phyloP scores from a whole-genome alignment of 768 basidiomycete genomes.

The Auriculariales sp. region DNA sequence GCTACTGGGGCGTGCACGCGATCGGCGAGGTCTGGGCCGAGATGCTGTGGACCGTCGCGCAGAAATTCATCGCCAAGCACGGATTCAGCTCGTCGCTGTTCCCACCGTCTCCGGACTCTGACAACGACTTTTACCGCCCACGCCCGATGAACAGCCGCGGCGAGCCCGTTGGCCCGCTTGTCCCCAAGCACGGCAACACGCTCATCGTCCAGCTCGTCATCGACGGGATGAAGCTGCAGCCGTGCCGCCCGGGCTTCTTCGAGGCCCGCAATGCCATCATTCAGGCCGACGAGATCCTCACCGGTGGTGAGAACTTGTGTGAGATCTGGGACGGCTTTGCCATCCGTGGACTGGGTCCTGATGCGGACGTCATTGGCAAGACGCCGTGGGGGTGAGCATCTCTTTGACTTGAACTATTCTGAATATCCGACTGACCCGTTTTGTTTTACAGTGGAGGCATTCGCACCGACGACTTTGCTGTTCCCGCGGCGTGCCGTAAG shows the following conservation, averaged over 20 bases:
- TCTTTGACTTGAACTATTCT: background rate
- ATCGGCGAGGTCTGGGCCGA: constrained; percentile 95
- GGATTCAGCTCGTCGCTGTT: constrained; percentile 67
- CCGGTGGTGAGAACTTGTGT: constrained; percentile 88
- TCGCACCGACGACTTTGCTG: constrained; percentile 21
- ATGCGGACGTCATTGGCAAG: constrained; percentile 56
- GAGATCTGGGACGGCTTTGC: constrained; percentile 77
- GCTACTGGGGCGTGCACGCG: constrained; percentile 87
- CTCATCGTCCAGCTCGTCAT: constrained; percentile 72
- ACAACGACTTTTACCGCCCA: constrained; percentile 65
- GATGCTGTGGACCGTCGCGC: constrained; percentile 69
- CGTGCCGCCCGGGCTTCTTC: constrained; percentile 81
- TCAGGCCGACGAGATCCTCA: constrained; percentile 78
- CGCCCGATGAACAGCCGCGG: constrained; percentile 21
- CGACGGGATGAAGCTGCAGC: constrained; percentile 89
- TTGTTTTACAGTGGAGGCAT: background rate
- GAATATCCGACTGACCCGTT: background rate
- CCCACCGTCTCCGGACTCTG: constrained; percentile 55
- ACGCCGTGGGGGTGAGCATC: constrained; percentile 84
- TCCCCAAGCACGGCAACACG: constrained; percentile 89
- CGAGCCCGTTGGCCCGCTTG: constrained; percentile 34
- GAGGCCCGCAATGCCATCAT: constrained; percentile 83
- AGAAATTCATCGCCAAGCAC: constrained; percentile 65
- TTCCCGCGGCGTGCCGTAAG: constrained; percentile 26
- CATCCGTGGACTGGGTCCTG: constrained; percentile 61